A percentile compares a stretch with the other conserved stretches of the same genome.
Evolutionary conservation across 257 asterid species (phyloP).

Genomic region (Nicotiana sylvestris): DNA sequence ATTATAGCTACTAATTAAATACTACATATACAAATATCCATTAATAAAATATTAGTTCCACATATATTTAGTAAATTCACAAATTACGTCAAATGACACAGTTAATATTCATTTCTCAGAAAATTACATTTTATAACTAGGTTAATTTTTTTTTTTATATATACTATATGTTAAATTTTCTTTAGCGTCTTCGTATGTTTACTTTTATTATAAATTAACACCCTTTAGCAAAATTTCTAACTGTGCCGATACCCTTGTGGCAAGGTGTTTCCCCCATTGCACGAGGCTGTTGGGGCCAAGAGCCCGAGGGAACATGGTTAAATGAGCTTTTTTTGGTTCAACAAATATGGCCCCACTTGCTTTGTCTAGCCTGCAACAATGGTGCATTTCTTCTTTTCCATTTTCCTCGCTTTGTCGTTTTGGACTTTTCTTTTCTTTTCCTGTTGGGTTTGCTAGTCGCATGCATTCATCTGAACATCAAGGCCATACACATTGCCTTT

Average conservation of each 20-base stretch:
- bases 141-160: no score
- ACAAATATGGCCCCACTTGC: conserved; percentile 28
- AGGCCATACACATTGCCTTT: not conserved
- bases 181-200: no score
- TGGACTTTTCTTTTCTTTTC: not conserved
- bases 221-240: no score
- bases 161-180: no score
- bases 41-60: no score
- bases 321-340: conserved; percentile 12
- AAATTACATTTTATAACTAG: no score
- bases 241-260: no score
- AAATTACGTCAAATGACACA: no score
- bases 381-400: not conserved
- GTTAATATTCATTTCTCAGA: no score
- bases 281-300: not conserved
- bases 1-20: not conserved
- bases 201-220: no score
- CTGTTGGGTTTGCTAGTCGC: not conserved
- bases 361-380: conserved; percentile 29
- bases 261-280: no score
- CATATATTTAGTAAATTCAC: no score
- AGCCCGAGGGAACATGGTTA: conserved; percentile 15
- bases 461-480: not conserved
- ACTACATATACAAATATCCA: not conserved
- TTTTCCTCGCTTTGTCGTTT: not conserved